Base-by-base conservation (phyloP, 2,329 filamentous ascomycete genomes). In the Metarhizium guizhouense region DNA sequence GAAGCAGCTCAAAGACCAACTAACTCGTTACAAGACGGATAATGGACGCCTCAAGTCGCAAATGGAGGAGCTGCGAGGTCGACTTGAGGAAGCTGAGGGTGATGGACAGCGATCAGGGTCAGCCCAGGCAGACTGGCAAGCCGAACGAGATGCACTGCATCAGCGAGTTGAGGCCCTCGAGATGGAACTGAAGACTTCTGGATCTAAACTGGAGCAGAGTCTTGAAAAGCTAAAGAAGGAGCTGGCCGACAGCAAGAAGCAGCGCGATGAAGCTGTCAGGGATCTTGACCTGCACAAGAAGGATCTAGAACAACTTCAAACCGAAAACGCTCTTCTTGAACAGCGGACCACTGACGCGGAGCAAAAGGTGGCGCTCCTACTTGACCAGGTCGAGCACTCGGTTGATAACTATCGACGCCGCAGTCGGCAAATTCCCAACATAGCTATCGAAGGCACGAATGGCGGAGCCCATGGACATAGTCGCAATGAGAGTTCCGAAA, bases 1-100 rank as follows among this genome's bases (percentile, higher is more conserved):
- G 51, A 92, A 94, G 72, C 93, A 95, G 71, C 93, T 99, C 80
- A 97, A 97, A 76, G 91, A 96, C 65, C 94, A 99, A 73, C 79
- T 99, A n/a, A 80, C 87, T 54, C 89, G 91, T 56, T 94, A 95
- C 74, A 97, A 97, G 79, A 74, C 84, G 13, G 88, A 94, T 58
- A 96, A 96, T 65, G 76, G 79, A 18, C 87, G 88, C 58, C 77
- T 99, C 45, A 92, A 94, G 70, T 81, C 84, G 50, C 90, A 96
- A 65, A 76, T 96, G n/a, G 81, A 87, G 42, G 78, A 82, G 54
- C 76, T 85, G 54, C 85, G 82, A 69, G 83, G 80, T 62, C 79
- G 71, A 62, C 65, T 73, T 42, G 70, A 76, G 52, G 38, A 40
- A 40, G 38, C 38, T 4, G 38, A 16, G 38, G 70, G 67, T 40